phyloP scores from a whole-genome alignment of 805 yeast species.

The Yarrowia osloensis region DNA sequence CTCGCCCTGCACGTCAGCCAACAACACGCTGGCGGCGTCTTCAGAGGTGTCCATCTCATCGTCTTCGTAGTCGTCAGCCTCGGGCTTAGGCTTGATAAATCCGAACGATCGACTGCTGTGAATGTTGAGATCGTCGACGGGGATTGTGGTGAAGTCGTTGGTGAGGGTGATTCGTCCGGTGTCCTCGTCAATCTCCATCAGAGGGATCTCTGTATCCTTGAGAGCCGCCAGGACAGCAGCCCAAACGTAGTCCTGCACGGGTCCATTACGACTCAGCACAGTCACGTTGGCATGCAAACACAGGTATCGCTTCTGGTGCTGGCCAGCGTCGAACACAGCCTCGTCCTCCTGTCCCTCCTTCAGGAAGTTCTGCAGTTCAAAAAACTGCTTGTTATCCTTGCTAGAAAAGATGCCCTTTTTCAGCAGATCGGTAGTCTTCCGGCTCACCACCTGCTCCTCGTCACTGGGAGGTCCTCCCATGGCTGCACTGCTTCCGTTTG shows the following conservation, averaged over 20 bases:
- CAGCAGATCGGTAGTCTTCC: conserved; percentile 61
- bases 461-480: conserved; percentile 35
- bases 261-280: conserved; percentile 80
- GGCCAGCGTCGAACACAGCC: conserved; percentile 41
- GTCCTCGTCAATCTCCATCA: conserved; percentile 62
- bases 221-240: conserved; percentile 66
- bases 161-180: conserved; percentile 35
- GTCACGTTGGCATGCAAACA: conserved; percentile 72
- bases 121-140: conserved; percentile 3
- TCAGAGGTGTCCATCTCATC: conserved; percentile 20
- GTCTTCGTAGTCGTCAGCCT: conserved; percentile 16
- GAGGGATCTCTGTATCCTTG: conserved; percentile 61
- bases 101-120: conserved; percentile 25
- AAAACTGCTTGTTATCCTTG: conserved; percentile 43
- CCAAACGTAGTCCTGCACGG: conserved; percentile 76
- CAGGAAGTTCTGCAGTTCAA: conserved; percentile 35
- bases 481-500: conserved; percentile 42
- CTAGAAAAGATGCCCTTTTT: conserved; percentile 58
- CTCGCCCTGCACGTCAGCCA: conserved; percentile 29
- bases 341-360: conserved; percentile 40
- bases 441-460: conserved; percentile 44
- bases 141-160: not conserved
- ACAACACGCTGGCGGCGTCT: not conserved
- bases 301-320: conserved; percentile 42
- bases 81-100: conserved; percentile 21